Evolutionary conservation across 2,329 filamentous ascomycete species (phyloP).

Genomic region (Colletotrichum sp.): DNA sequence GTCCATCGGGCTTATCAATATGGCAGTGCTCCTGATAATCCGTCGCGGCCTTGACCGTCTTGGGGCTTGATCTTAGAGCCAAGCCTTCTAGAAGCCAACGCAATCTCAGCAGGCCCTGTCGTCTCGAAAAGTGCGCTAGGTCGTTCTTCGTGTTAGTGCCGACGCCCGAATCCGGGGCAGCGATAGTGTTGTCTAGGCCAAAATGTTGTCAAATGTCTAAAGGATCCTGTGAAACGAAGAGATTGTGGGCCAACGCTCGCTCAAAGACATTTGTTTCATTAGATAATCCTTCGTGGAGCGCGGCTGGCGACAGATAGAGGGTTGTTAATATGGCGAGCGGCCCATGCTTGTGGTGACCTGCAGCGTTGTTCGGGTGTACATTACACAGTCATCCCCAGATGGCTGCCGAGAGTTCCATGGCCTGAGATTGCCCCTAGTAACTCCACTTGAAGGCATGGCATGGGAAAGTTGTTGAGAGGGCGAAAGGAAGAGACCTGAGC

Average conservation of each 20-base stretch:
- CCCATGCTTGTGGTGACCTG: neutral
- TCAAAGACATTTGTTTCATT: neutral
- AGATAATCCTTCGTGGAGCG: neutral
- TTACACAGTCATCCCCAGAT: neutral
- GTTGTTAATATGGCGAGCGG: neutral
- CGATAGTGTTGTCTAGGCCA: neutral
- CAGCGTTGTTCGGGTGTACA: neutral
- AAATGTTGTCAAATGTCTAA: neutral
- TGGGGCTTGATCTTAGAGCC: neutral
- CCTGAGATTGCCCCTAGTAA: neutral
- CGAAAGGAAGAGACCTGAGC: slow-evolving; percentile 10
- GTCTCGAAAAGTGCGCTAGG: neutral
- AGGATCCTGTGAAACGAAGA: neutral
- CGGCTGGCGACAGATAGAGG: neutral
- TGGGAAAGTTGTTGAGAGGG: neutral
- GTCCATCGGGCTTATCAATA: neutral
- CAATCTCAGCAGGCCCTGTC: neutral
- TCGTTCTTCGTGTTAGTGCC: neutral
- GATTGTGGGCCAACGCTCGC: neutral
- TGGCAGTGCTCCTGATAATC: neutral
- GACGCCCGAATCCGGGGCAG: neutral
- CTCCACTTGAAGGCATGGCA: neutral
- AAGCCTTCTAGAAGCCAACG: slow-evolving; percentile 12
- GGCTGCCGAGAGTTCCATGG: neutral
- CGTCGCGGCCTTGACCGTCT: neutral